Base-by-base conservation (phyloP, 2,329 filamentous ascomycete species). In the Pseudogymnoascus sp. region DNA sequence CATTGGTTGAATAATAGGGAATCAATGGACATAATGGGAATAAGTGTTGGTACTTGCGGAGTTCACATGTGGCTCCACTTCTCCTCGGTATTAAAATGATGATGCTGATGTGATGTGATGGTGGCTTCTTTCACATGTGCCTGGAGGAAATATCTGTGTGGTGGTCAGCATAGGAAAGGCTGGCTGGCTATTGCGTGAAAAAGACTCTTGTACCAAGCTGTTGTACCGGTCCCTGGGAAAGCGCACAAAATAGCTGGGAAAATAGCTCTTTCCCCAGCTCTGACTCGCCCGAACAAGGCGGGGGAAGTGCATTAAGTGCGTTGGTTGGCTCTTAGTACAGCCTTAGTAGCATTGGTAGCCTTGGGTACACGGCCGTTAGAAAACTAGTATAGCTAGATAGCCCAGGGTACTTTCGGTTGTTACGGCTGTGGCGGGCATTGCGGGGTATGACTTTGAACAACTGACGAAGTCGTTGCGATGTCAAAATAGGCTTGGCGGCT, bases 401-500 rank as follows among this genome's bases (percentile, higher is more conserved):
- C 21, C 21, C 21, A 21, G 21, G 21, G 42, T 48, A 48, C 42
- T 12, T 27, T n/a, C 42, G 42, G 42, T 48, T 48, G 21, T 44
- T 27, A 8, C 42, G 42, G 42, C 25, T 48, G 42, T 48, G 42
- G 42, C 42, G 21, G 21, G 17, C 10, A 21, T 5, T 27, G 42
- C 21, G 21, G 42, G 42, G 42, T 48, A 48, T 13, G 12, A n/a
- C 10, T 5, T n/a, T n/a, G 35, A 21, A 21, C 21, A 21, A n/a
- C 21, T 13, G 7, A 5, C 21, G 27, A 21, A 48, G 42, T 48
- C 13, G 21, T 48, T 3, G 21, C 42, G 21, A 27, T n/a, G 42
- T 48, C 42, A 48, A 44, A 48, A n/a, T 48, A 48, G 42, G 41
- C 41, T 44, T 44, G 41, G 41, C 21, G 41, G 21, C 41, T 44